These are phyloP conservation scores for Yamadazyma sp. DNA, from an alignment of 805 yeast species.

Conservation along the genomic window DNA sequence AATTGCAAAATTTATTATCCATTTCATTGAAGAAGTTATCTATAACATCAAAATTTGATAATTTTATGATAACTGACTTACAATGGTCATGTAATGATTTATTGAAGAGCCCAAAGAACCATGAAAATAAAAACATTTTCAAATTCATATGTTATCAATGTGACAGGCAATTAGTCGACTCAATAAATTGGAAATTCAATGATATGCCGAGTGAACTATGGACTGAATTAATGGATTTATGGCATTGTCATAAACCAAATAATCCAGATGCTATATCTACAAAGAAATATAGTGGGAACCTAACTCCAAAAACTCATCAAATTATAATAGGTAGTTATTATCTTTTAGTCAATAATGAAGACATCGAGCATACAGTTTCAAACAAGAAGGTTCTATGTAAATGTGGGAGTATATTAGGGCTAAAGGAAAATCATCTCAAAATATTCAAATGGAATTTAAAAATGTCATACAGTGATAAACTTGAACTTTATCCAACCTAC, in stretches of 20 bases:
- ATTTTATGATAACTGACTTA: constrained; percentile 8
- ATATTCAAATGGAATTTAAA: constrained; percentile 58
- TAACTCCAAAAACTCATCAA: constrained; percentile 42
- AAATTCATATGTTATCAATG: constrained; percentile 33
- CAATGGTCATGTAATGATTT: constrained; percentile 47
- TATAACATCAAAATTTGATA: neutral
- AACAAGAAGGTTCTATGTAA: constrained; percentile 26
- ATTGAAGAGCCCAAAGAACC: constrained; percentile 28
- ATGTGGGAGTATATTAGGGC: constrained; percentile 44
- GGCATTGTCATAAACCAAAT: constrained; percentile 91
- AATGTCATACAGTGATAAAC: constrained; percentile 18
- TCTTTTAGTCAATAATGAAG: constrained; percentile 19
- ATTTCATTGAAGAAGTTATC: constrained; percentile 2
- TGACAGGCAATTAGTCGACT: constrained; percentile 22
- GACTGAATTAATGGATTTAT: constrained; percentile 94
- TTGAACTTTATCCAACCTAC: constrained; percentile 33
- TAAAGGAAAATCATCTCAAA: constrained; percentile 18
- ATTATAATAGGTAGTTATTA: constrained; percentile 59
- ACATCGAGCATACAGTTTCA: neutral
- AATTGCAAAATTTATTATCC: neutral
- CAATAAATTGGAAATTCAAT: constrained; percentile 29
- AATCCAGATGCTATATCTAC: constrained; percentile 13
- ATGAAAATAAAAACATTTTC: constrained; percentile 20
- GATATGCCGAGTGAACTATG: constrained; percentile 91
- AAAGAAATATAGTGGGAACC: constrained; percentile 35